Percentiles rank a stretch among this genome's conserved stretches.
phyloP scores from a whole-genome alignment of 2,329 filamentous ascomycete genomes.

The Dichotomopilus funicola region DNA sequence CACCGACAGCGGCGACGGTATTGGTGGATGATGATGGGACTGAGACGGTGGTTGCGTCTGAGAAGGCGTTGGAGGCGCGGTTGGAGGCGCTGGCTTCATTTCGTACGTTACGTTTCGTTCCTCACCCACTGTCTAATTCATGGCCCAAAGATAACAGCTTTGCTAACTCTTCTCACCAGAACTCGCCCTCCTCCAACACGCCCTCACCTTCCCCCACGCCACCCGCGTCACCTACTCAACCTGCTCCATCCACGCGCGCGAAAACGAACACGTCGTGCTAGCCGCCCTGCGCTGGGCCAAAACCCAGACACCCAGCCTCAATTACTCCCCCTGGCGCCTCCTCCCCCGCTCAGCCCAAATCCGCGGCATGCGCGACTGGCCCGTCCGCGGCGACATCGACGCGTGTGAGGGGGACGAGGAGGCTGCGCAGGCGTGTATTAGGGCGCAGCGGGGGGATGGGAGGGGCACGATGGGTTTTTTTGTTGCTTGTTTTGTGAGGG shows the following conservation, averaged over 20 bases:
- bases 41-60: conserved; percentile 45
- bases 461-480: conserved; percentile 94
- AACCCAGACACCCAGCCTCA: conserved; percentile 49
- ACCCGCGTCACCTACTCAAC: conserved; percentile 83
- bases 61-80: conserved; percentile 54
- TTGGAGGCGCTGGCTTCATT: conserved; percentile 71
- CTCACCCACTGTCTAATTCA: too few relatives aligned
- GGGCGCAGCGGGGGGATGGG: conserved; percentile 73
- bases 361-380: conserved; percentile 68
- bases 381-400: conserved; percentile 52
- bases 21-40: conserved; percentile 47
- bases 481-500: conserved; percentile 74
- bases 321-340: conserved; percentile 68
- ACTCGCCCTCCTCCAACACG: conserved; percentile 72
- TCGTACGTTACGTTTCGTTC: conserved; percentile 32
- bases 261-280: conserved; percentile 82
- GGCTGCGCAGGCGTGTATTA: conserved; percentile 66
- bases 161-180: conserved; percentile 32
- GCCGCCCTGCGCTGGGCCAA: conserved; percentile 52
- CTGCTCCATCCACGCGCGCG: conserved; percentile 78
- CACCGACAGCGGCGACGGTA: conserved; percentile 12
- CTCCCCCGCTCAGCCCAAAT: conserved; percentile 66
- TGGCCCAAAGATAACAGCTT: background rate
- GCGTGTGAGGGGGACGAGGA: conserved; percentile 30
- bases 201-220: conserved; percentile 72